Evolutionary conservation across 2,329 filamentous ascomycete species (phyloP).

Genomic region (Lojkania enalia): DNA sequence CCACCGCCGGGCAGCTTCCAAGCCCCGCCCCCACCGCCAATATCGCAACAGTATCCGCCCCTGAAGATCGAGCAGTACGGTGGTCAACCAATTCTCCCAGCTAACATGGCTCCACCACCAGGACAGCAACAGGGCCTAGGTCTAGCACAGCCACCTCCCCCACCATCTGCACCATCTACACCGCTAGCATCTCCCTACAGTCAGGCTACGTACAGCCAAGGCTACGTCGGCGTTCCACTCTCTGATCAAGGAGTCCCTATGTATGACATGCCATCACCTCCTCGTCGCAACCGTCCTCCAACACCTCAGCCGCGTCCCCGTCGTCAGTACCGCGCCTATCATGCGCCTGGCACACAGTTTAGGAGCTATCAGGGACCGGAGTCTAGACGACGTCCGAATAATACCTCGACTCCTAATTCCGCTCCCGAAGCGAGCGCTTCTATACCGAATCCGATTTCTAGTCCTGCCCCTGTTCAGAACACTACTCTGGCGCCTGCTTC

Average conservation of each 20-base stretch:
- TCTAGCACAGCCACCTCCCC: background rate
- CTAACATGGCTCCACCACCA: conserved; percentile 41
- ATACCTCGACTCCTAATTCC: too few relatives aligned
- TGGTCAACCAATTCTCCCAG: conserved; percentile 45
- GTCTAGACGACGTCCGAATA: conserved; percentile 15
- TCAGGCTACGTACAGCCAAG: background rate
- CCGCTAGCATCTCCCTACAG: background rate
- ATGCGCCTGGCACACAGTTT: conserved; percentile 41
- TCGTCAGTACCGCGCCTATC: conserved; percentile 36
- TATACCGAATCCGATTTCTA: too few relatives aligned
- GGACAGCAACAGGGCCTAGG: conserved; percentile 8
- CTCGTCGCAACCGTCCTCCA: conserved; percentile 14
- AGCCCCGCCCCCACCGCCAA: conserved; percentile 32
- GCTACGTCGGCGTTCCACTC: background rate
- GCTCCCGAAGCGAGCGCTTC: too few relatives aligned
- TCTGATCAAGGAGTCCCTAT: background rate
- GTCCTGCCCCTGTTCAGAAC: too few relatives aligned
- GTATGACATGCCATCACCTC: conserved; percentile 4
- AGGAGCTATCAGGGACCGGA: conserved; percentile 37
- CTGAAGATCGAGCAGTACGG: conserved; percentile 46
- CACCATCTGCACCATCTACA: conserved; percentile 8
- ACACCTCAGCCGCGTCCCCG: conserved; percentile 32
- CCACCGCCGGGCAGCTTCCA: conserved; percentile 40
- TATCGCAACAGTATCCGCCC: conserved; percentile 31
- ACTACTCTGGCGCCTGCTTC: too few relatives aligned